Base-by-base conservation (phyloP, 768 basidiomycete genomes). In the Leccinum imitatum region DNA sequence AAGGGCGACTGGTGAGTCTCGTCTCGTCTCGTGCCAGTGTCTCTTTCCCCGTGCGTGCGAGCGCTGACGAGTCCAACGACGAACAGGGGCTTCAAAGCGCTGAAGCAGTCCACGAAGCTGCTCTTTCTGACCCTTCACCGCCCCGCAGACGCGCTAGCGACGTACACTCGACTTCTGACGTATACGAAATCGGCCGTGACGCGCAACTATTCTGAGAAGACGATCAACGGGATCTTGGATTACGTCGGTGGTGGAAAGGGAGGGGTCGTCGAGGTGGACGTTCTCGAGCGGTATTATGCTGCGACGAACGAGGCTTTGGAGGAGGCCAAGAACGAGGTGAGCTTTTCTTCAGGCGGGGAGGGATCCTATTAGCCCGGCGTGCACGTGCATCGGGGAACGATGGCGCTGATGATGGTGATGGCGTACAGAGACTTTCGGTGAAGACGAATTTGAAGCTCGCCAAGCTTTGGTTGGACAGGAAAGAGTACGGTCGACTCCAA, bases 361-460 rank as follows among this genome's bases (percentile, higher is more conserved):
- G 41, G 39, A 39, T 39, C 3, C 17, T 37, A 37, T 8, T 37
- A 31, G 4, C 3, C 17, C 14, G 17, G 51, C 25, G 48, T 46
- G 19, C 11, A 21, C 15, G 47, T 8, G 30, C 15, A 30, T 1
- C 17, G 8, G 31, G 39, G 25, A 13, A 13, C 7, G 15, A 48
- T 30, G 19, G 13, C 5, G 50, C 50, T 63, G 56, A 63, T 15
- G 62, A 50, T 44, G 5, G 19, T 47, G 21, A 50, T 6, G 6
- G 19, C 50, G 35, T 37, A 15, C 63, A 98, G 95, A 85, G 97
- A 62, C 74, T 99, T 48, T 95, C 93, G 0, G 90, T 89, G 13
- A 98, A 98, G 76, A 97, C 95, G 1, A 98, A 98, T 70, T 76
- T 98, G 65, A 99, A 99, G 76, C 81, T 98, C 4, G 97, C 96